These are phyloP conservation scores for Rhizopogon vinicolor DNA, from an alignment of 768 basidiomycete species.

Conservation along the genomic window DNA sequence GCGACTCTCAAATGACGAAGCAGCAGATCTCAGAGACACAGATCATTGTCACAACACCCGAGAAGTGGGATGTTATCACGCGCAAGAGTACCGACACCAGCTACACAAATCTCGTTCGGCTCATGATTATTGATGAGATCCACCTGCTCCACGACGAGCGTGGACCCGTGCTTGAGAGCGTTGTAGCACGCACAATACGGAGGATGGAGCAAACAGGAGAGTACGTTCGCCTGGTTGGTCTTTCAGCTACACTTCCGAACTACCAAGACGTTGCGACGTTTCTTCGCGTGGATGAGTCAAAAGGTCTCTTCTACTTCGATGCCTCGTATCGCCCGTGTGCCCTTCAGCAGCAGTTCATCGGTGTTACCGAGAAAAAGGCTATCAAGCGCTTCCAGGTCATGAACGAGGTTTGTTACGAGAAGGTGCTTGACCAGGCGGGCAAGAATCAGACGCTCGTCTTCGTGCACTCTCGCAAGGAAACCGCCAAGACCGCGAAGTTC, in stretches of 20 bases:
- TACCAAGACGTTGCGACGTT: conserved; percentile 98
- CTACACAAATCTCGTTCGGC: conserved; percentile 93
- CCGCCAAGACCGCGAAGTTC: conserved; percentile 93
- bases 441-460: conserved; percentile 95
- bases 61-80: conserved; percentile 99
- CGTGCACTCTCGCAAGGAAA: conserved; percentile 98
- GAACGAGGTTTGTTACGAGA: conserved; percentile 99
- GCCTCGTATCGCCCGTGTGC: conserved; percentile 91
- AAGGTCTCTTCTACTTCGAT: conserved; percentile 97
- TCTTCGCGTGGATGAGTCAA: conserved; percentile 87
- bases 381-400: conserved; percentile 98
- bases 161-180: conserved; percentile 91
- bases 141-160: conserved; percentile 97
- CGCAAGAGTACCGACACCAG: conserved; percentile 96
- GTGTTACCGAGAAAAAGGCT: conserved; percentile 98
- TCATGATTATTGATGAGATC: conserved; percentile 98
- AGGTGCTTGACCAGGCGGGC: conserved; percentile 87
- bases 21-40: conserved; percentile 95
- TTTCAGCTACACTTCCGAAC: conserved; percentile 97
- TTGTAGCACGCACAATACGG: conserved; percentile 86
- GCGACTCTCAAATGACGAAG: conserved; percentile 97
- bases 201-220: conserved; percentile 93
- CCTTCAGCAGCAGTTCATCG: conserved; percentile 94
- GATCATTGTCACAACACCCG: conserved; percentile 97
- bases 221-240: conserved; percentile 89